A percentile compares a stretch with the other conserved stretches of the same genome.
Conservation (phyloP, 768 basidiomycete species). For the Mycena metata region DNA sequence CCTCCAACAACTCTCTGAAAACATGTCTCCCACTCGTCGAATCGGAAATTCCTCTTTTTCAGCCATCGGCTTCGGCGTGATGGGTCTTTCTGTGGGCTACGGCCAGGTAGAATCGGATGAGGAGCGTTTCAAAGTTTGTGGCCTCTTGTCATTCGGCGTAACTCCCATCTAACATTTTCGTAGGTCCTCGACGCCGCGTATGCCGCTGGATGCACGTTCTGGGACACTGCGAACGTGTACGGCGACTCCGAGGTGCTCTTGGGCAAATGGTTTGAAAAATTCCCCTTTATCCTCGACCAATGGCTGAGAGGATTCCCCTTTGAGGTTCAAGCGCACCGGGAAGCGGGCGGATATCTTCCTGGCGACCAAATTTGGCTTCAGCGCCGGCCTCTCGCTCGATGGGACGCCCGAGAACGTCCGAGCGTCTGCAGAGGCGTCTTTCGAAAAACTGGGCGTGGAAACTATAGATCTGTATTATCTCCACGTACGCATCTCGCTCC, state of each 20-base stretch:
- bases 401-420: constrained; percentile 50
- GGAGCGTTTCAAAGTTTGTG: constrained; percentile 61
- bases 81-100: constrained; percentile 62
- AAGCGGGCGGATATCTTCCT: constrained; percentile 62
- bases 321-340: constrained; percentile 44
- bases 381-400: constrained; percentile 31
- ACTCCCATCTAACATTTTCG: too few species aligned
- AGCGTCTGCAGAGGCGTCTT: constrained; percentile 45
- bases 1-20: not conserved
- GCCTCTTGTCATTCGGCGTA: too few species aligned
- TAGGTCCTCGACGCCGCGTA: constrained; percentile 48
- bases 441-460: constrained; percentile 48
- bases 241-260: constrained; percentile 7
- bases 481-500: constrained; percentile 35
- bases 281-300: too few species aligned
- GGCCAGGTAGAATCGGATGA: constrained; percentile 59
- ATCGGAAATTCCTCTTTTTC: constrained; percentile 55
- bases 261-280: constrained; percentile 36
- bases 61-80: constrained; percentile 66
- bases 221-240: constrained; percentile 52
- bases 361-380: constrained; percentile 61
- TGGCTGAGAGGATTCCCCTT: too few species aligned
- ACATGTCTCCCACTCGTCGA: constrained; percentile 53
- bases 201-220: constrained; percentile 57
- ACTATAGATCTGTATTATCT: constrained; percentile 51